Conservation (phyloP, 306 rosid genomes). For the Biancaea sappan region DNA sequence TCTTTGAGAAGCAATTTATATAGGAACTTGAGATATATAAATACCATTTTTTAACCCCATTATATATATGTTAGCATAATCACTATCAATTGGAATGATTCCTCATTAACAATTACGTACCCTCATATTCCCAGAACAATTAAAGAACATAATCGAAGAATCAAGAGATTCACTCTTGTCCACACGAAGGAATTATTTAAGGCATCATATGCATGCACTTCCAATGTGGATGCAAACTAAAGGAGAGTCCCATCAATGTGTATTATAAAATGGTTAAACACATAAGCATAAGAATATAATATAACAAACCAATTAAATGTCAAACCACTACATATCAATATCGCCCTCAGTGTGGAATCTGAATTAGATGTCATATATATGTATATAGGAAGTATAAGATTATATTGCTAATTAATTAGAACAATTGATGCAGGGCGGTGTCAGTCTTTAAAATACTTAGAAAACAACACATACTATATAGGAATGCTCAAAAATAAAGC, state of each 20-base stretch:
- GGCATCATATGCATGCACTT: constrained; percentile 33
- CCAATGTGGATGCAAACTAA: neutral
- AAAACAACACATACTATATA: constrained; percentile 1
- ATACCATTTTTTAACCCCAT: no score
- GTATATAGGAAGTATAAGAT: neutral
- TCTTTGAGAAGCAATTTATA: no score
- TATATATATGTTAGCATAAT: no score
- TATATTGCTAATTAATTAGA: constrained; percentile 6
- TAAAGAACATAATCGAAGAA: neutral
- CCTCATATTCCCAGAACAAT: neutral
- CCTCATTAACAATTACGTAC: neutral
- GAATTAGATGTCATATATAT: constrained; percentile 40
- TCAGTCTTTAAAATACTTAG: neutral
- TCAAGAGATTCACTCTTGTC: no score
- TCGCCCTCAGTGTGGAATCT: constrained; percentile 37
- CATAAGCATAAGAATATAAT: neutral
- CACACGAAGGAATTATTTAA: no score
- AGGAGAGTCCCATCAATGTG: constrained; percentile 20
- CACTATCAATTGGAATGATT: neutral
- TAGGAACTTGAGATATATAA: no score
- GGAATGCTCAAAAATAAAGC: constrained; percentile 8
- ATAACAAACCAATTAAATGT: constrained; percentile 24
- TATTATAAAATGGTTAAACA: constrained; percentile 18
- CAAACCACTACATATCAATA: neutral
- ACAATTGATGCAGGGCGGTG: neutral